Base-by-base conservation (phyloP, 139 green algal species). In the Deuterostichococcus epilithicus region DNA sequence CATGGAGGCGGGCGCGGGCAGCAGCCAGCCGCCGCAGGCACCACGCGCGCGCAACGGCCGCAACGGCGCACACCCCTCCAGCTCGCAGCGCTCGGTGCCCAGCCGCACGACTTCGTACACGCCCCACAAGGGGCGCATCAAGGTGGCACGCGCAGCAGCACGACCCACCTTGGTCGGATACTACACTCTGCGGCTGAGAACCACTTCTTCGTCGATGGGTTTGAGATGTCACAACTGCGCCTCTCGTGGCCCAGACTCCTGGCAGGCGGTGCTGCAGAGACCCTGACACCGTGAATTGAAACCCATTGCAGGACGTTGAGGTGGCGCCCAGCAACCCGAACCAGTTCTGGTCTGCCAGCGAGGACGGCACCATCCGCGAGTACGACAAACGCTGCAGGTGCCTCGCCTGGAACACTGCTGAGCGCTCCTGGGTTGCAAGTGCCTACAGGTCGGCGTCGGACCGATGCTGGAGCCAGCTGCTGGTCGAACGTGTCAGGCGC, bases 281-380 rank as follows among this genome's bases (percentile, higher is more conserved):
- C n/a, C n/a, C n/a, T n/a, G n/a, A n/a, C n/a, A n/a, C n/a, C n/a
- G n/a, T n/a, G 45, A 60, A 26, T 13, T 60, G n/a, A 23, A 23
- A 34, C n/a, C 20, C 30, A 33, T 58, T 67, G 70, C 86, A 95
- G 91, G 87, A 90, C 8, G 90, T 97, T 36, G 87, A 91, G 34
- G 86, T 94, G 68, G 90, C 89, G 63, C 84, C 87, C 0, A 30
- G 78, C 5, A 91, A 96, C 70, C 90, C 94, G 1, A 83, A 93
- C 77, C 81, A 93, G 42, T 97, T 97, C 81, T 98, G 92, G 92
- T 94, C 88, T 4, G 91, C 81, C 8, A 78, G 77, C 5, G 93
- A 97, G 78, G 94, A 98, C 75, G 93, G 93, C 26, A 77, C 66
- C 1, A 68, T 86, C 5, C 23, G 63, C 28, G 63, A 63, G 28